These are phyloP conservation scores for Alnus glutinosa DNA, from an alignment of 306 rosid genomes.

Conservation along the genomic window DNA sequence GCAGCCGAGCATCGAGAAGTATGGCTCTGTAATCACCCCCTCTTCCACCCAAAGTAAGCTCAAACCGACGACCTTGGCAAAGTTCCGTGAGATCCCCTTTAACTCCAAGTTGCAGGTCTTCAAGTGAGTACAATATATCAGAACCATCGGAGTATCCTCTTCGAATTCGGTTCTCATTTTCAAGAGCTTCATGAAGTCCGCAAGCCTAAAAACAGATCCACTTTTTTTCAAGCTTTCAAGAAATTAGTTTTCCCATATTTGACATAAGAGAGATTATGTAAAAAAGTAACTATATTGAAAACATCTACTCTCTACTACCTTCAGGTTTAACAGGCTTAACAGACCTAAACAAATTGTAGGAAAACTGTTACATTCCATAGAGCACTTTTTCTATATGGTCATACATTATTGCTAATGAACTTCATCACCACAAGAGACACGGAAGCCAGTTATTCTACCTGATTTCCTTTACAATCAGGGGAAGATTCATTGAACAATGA, in stretches of 20 bases:
- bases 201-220: constrained; percentile 48
- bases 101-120: constrained; percentile 70
- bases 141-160: constrained; percentile 61
- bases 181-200: constrained; percentile 73
- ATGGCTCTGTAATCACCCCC: constrained; percentile 69
- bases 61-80: constrained; percentile 73
- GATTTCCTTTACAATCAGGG: constrained; percentile 55
- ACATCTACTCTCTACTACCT: neutral
- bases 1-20: constrained; percentile 81
- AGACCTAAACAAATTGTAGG: neutral
- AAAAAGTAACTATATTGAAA: neutral
- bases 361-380: neutral
- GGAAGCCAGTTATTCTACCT: constrained; percentile 50
- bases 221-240: constrained; percentile 27
- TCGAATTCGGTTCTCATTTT: constrained; percentile 73
- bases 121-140: constrained; percentile 60
- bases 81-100: constrained; percentile 64
- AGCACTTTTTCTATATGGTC: neutral
- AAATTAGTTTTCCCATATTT: constrained; percentile 16
- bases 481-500: constrained; percentile 49
- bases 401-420: constrained; percentile 21
- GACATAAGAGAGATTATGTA: neutral
- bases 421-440: constrained; percentile 10
- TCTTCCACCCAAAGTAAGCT: constrained; percentile 69
- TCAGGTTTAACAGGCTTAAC: neutral